Conservation (phyloP, 176 grass and related monocot species). For the Olyra latifolia region DNA sequence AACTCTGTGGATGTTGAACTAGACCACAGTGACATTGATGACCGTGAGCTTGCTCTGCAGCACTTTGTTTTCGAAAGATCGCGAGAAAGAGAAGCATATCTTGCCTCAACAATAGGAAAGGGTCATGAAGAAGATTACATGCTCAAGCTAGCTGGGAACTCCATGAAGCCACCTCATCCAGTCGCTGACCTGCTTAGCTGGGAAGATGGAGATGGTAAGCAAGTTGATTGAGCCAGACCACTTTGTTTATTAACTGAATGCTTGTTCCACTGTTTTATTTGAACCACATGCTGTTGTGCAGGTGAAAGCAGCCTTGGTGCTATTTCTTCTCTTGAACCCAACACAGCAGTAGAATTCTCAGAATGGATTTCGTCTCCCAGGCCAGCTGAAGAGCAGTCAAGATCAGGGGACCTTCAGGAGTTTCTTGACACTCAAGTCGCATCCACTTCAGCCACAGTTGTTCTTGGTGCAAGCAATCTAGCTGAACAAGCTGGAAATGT, state of each 20-base stretch:
- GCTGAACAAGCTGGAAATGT: constrained; percentile 31
- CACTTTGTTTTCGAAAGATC: constrained; percentile 58
- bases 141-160: constrained; percentile 22
- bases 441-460: constrained; percentile 37
- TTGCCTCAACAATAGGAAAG: constrained; percentile 52
- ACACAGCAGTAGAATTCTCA: constrained; percentile 31
- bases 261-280: neutral
- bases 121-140: constrained; percentile 33
- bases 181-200: constrained; percentile 60
- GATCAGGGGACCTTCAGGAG: constrained; percentile 30
- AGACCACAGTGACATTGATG: constrained; percentile 75
- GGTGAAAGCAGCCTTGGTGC: constrained; percentile 48
- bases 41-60: constrained; percentile 55
- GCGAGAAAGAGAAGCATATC: constrained; percentile 46
- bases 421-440: constrained; percentile 32
- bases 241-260: constrained; percentile 35
- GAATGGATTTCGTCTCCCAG: constrained; percentile 50
- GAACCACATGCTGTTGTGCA: constrained; percentile 35
- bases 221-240: neutral
- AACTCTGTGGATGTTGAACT: constrained; percentile 77
- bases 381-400: constrained; percentile 33
- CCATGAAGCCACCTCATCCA: constrained; percentile 34
- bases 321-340: constrained; percentile 33
- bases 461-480: constrained; percentile 32
- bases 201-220: constrained; percentile 66